Base-by-base conservation (phyloP, 1,139 yeast genomes). In the Saccharomyces hybrid region DNA sequence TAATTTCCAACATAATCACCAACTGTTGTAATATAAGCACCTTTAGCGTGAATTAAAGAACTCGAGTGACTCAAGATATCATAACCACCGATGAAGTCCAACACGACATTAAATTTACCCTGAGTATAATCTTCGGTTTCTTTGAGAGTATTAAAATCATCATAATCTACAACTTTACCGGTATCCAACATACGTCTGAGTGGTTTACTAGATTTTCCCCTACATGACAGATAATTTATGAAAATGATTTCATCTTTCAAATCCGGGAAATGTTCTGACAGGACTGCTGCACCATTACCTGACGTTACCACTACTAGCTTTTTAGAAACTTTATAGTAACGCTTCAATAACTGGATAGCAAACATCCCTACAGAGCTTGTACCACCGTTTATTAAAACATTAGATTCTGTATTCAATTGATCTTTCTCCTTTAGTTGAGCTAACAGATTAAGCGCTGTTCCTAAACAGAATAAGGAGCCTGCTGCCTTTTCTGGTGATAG, bases 281-380 rank as follows among this genome's bases (percentile, higher is more conserved):
- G 64, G 6, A 70, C 60, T 5, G 62, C 59, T 4, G 65, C 61
- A 9, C 76, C 73, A 27, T 70, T 63, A 14, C 69, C 71, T 7
- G 76, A 70, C 11, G 73, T 68, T 11, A 70, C 73, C 1, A 75
- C 79, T 1, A 79, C 79, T 9, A 83, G 73, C 52, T 76, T 76
- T 25, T 64, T 64, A 47, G 67, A 67, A 4, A 80, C 77, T 3
- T 76, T 71, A 58, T 74, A 78, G 55, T 72, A 67, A 13, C 73
- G 65, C 59, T 79, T 82, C 25, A 83, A 77, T 23, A 86, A 62
- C 64, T 84, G 89, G 29, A 82, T 73, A 2, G 79, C 76, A 70
- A 74, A 77, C 56, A 81, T 69, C 1, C 93, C 95, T 6, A 85
- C 86, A 13, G 84, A 74, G 1, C 93, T 81, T 4, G 87, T 81